Conservation (phyloP, 148 eudicot genomes). For the Heliosperma pusillum region DNA sequence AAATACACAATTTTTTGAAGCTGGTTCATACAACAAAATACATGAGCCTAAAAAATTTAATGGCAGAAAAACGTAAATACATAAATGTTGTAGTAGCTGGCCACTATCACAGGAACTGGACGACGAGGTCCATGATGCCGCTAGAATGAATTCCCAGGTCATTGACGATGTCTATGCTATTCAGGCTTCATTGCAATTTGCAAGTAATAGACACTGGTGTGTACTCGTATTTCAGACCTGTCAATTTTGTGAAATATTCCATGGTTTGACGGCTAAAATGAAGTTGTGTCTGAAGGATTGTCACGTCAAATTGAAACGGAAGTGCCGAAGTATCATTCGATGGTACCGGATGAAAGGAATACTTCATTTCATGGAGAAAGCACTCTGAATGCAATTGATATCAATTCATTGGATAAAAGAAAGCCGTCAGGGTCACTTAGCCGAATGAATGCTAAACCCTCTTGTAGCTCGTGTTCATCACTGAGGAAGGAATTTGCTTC, state of each 20-base stretch:
- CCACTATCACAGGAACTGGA: not conserved
- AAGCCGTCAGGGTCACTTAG: constrained; percentile 97
- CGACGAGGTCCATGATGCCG: not conserved
- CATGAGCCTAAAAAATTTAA: too few relatives aligned
- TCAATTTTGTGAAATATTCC: not conserved
- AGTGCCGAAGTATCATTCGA: not conserved
- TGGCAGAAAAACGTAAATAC: not conserved
- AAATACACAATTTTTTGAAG: not conserved
- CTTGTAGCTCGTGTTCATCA: constrained; percentile 31
- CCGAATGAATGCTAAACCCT: constrained; percentile 47
- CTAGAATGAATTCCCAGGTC: not conserved
- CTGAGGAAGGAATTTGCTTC: constrained; percentile 38
- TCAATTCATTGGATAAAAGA: constrained; percentile 82
- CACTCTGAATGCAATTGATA: constrained; percentile 71
- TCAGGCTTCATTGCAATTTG: not conserved
- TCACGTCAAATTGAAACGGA: too few relatives aligned
- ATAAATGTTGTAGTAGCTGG: not conserved
- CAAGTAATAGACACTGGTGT: too few relatives aligned
- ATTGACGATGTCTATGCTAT: not conserved
- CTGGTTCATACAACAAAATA: not conserved
- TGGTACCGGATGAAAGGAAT: not conserved
- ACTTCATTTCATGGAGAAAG: constrained; percentile 45
- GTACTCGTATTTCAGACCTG: too few relatives aligned
- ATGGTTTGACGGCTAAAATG: not conserved
- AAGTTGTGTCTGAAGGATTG: not conserved